Evolutionary conservation across 2,329 filamentous ascomycete genomes (phyloP).

Genomic region (Xylariaceae sp.): DNA sequence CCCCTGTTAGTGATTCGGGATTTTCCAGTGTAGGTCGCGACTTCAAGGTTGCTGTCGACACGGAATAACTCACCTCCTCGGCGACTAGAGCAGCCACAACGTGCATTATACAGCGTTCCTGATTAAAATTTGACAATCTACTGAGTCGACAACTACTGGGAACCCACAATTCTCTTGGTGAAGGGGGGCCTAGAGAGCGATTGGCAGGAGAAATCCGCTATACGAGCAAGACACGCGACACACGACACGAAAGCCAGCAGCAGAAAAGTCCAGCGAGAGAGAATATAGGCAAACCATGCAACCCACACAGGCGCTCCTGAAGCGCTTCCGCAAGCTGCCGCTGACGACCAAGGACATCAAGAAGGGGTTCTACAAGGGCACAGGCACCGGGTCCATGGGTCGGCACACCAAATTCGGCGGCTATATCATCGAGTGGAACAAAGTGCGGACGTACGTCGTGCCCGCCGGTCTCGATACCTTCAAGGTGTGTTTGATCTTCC

Average conservation of each 20-base stretch:
- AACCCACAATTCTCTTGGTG: too few relatives aligned
- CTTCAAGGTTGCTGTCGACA: background rate
- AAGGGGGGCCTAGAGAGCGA: too few relatives aligned
- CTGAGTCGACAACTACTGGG: too few relatives aligned
- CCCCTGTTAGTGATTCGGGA: constrained; percentile 9
- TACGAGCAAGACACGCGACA: background rate
- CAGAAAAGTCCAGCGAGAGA: constrained; percentile 1
- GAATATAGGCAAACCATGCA: constrained; percentile 57
- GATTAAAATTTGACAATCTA: too few relatives aligned
- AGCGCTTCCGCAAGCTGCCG: constrained; percentile 73
- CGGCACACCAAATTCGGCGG: constrained; percentile 81
- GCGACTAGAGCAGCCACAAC: too few relatives aligned
- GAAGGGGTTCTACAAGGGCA: constrained; percentile 98
- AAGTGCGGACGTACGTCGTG: constrained; percentile 89
- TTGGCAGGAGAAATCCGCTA: background rate
- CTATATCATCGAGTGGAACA: constrained; percentile 82
- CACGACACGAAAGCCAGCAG: background rate
- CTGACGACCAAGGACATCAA: constrained; percentile 93
- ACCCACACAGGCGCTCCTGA: constrained; percentile 69
- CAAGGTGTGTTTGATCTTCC: constrained; percentile 61
- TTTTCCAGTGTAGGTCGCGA: constrained; percentile 20
- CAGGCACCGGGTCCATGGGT: constrained; percentile 85
- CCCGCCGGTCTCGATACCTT: constrained; percentile 72
- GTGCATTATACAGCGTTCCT: too few relatives aligned
- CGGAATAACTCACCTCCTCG: too few relatives aligned